Base-by-base conservation (phyloP, 495 filamentous ascomycete genomes). In the Trichoderma erinaceum region DNA sequence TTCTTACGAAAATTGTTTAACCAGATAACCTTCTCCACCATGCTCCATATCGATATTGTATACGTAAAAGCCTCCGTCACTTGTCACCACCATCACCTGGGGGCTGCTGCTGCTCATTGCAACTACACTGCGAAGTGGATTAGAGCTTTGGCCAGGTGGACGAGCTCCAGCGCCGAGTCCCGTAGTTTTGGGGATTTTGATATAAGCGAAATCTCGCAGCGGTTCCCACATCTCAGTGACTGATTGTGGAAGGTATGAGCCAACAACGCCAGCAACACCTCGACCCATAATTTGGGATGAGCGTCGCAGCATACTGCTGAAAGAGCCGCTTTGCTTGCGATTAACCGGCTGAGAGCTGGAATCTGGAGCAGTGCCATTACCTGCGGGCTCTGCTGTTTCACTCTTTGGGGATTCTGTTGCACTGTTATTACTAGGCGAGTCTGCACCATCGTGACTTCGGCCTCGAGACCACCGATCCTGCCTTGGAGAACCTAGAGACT, bases 191-290 rank as follows among this genome's bases (percentile, higher is more conserved):
- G 95, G 95, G 32, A 99, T 83, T 76, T 93, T 97, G 72, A 97
- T 89, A 84, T 91, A 97, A 1, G 95, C 95, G 78, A 99, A 98
- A 76, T 99, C 96, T 63, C 95, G 86, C 58, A 90, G 83, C 16
- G 95, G 95, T 73, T 99, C 96, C 92, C 92, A 97, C 85, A 98
- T 97, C 78, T 98, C 92, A 27, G 92, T 92, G 6, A 99, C 93
- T 0, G 92, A 89, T 72, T 87, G 89, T 1, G 95, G 95, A 10
- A 99, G 83, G 72, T 99, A 99, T 0, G 92, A 91, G 5, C 92
- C 94, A 21, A 97, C 90, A 35, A 89, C 90, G 11, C 92, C 91
- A 29, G 91, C 96, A 67, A 98, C 89, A 25, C 87, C 89, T 68
- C 90, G 93, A n/a, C 92, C 90, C 72, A 97, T 92, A 69, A 92